Evolutionary conservation across 305 asterid species (phyloP).

Genomic region (Rubia peregrina): DNA sequence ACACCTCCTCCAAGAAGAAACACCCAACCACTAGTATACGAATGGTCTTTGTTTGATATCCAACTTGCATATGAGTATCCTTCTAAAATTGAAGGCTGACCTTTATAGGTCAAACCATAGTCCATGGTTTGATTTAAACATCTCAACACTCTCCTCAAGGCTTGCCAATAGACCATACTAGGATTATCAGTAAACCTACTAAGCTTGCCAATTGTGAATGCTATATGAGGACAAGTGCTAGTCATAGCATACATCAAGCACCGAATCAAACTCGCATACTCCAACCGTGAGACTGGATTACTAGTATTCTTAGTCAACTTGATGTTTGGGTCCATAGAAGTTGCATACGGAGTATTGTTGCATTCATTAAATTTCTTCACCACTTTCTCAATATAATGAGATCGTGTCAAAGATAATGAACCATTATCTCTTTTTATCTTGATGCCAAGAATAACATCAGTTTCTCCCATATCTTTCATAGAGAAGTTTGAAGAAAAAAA

Average conservation of each 20-base stretch:
- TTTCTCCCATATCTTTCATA: slow-evolving; percentile 4
- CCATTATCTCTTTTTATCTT: background rate
- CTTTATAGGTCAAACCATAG: background rate
- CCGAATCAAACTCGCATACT: too few relatives aligned
- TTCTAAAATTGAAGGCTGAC: background rate
- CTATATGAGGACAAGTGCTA: too few relatives aligned
- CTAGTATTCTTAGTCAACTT: background rate
- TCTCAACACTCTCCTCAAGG: background rate
- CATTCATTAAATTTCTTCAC: background rate
- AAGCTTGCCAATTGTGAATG: too few relatives aligned
- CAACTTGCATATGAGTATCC: background rate
- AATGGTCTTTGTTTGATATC: too few relatives aligned
- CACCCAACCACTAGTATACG: background rate
- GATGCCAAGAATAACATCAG: background rate
- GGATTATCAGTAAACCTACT: too few relatives aligned
- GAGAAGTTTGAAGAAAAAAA: background rate
- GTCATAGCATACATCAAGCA: too few relatives aligned
- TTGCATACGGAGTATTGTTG: background rate
- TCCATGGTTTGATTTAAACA: background rate
- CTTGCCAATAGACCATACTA: too few relatives aligned
- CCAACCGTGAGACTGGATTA: too few relatives aligned
- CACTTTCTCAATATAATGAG: background rate
- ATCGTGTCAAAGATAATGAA: background rate
- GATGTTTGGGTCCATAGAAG: background rate
- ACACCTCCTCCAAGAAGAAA: background rate